Evolutionary conservation across 2,329 filamentous ascomycete species (phyloP).

Genomic region (Daldinia eschscholtzii): DNA sequence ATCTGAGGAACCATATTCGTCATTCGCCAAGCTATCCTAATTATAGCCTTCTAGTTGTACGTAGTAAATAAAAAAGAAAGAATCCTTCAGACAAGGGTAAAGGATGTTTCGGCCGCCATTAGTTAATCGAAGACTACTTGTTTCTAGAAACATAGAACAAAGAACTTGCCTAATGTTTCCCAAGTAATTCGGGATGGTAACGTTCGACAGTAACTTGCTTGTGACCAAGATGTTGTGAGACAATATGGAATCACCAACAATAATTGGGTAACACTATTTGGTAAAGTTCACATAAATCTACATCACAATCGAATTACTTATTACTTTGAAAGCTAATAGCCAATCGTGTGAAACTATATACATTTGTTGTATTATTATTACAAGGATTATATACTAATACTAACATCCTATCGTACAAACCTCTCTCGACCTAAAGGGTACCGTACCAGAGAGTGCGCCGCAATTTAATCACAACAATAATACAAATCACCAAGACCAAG

Average conservation of each 20-base stretch:
- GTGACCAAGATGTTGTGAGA: neutral
- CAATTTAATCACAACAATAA: constrained; percentile 12
- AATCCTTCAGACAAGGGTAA: neutral
- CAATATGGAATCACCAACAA: neutral
- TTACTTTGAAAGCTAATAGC: neutral
- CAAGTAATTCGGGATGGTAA: no score
- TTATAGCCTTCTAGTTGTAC: neutral
- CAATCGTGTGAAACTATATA: neutral
- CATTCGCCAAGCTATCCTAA: constrained; percentile 4
- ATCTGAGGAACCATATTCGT: neutral
- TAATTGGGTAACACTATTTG: neutral
- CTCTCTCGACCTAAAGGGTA: neutral
- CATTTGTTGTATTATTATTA: neutral
- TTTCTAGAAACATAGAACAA: constrained; percentile 1
- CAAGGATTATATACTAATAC: constrained; percentile 10
- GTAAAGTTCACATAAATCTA: neutral
- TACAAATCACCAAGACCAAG: constrained; percentile 16
- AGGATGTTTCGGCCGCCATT: neutral
- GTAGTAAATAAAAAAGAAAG: neutral
- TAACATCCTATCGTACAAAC: constrained; percentile 12
- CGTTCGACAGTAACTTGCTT: no score
- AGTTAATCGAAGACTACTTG: neutral
- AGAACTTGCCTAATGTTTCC: neutral
- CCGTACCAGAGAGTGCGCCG: neutral
- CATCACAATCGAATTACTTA: neutral